phyloP scores from a whole-genome alignment of 768 basidiomycete genomes.

The Coprinellus aureogranulatus region DNA sequence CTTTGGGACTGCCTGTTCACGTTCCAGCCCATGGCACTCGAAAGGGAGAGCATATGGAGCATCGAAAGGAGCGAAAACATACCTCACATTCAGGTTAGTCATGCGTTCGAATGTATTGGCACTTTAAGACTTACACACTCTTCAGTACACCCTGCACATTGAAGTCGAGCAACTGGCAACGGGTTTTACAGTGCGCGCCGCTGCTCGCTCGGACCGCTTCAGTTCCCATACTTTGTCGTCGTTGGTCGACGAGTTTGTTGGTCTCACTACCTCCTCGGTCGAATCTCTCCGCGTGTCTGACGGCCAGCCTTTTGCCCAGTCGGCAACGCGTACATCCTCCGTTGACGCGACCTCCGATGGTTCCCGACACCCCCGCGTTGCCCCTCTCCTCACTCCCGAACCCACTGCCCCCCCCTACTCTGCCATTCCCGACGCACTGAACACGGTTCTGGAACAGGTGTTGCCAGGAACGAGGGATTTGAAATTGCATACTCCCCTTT shows the following conservation, averaged over 20 bases:
- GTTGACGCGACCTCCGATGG: background rate
- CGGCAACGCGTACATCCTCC: background rate
- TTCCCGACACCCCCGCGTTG: background rate
- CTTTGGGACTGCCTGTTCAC: slow-evolving; percentile 46
- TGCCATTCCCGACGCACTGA: slow-evolving; percentile 5
- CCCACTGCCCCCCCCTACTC: background rate
- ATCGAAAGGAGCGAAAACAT: slow-evolving; percentile 17
- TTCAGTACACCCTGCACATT: slow-evolving; percentile 43
- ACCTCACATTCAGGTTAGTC: slow-evolving; percentile 26
- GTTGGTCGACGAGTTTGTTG: slow-evolving; percentile 10
- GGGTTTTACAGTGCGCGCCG: slow-evolving; percentile 34
- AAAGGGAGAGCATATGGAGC: slow-evolving; percentile 28
- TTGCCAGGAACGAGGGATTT: slow-evolving; percentile 19
- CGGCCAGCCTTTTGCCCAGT: slow-evolving; percentile 1
- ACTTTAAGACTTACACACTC: background rate
- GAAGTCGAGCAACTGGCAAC: slow-evolving; percentile 33
- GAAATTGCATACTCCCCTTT: slow-evolving; percentile 31
- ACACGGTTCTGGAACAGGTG: slow-evolving; percentile 4
- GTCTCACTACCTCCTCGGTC: slow-evolving; percentile 15
- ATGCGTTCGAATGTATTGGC: background rate
- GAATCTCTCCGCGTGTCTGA: slow-evolving; percentile 15
- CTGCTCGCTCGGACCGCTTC: slow-evolving; percentile 31
- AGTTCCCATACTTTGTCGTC: slow-evolving; percentile 19
- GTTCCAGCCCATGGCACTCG: slow-evolving; percentile 33
- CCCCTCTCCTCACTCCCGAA: background rate